Evolutionary conservation across 169 alveolate species (phyloP).

Genomic region (Theileria orientalis): DNA sequence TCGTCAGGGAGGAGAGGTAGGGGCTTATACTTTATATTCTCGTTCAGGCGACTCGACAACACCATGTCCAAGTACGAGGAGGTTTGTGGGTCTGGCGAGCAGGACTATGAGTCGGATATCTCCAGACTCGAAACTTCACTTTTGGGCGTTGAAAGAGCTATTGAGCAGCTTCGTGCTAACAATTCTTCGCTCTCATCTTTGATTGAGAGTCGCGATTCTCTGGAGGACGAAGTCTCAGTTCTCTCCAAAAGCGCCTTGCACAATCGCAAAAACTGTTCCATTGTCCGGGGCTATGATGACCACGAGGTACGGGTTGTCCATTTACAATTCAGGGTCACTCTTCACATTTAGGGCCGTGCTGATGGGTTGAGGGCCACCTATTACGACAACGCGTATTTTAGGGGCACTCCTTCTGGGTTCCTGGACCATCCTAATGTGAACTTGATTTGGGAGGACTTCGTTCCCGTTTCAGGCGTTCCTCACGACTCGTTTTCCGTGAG

Average conservation of each 20-base stretch:
- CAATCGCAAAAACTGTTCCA: slow-evolving; percentile 52
- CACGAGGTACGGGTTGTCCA: not conserved
- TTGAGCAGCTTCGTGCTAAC: slow-evolving; percentile 56
- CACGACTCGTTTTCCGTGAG: slow-evolving; percentile 83
- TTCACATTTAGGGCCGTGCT: slow-evolving; percentile 25
- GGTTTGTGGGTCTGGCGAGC: slow-evolving; percentile 51
- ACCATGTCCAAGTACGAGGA: slow-evolving; percentile 46
- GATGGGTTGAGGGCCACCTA: slow-evolving; percentile 83
- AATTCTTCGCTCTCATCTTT: slow-evolving; percentile 17
- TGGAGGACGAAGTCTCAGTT: slow-evolving; percentile 40
- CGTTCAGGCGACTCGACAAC: slow-evolving; percentile 31
- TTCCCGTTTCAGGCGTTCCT: slow-evolving; percentile 82
- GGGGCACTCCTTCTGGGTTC: slow-evolving; percentile 78
- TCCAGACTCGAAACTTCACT: slow-evolving; percentile 15
- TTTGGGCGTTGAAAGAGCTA: slow-evolving; percentile 55
- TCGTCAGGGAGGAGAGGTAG: slow-evolving; percentile 46
- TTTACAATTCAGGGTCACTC: not conserved
- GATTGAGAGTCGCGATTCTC: slow-evolving; percentile 18
- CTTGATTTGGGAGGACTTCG: slow-evolving; percentile 69
- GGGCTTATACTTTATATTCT: not conserved
- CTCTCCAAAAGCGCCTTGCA: slow-evolving; percentile 29
- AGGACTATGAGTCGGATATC: slow-evolving; percentile 29
- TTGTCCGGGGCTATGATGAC: slow-evolving; percentile 63
- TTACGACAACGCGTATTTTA: slow-evolving; percentile 72
- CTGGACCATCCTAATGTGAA: slow-evolving; percentile 67